Base-by-base conservation (phyloP, 2,329 filamentous ascomycete genomes). In the Talaromyces sp. region DNA sequence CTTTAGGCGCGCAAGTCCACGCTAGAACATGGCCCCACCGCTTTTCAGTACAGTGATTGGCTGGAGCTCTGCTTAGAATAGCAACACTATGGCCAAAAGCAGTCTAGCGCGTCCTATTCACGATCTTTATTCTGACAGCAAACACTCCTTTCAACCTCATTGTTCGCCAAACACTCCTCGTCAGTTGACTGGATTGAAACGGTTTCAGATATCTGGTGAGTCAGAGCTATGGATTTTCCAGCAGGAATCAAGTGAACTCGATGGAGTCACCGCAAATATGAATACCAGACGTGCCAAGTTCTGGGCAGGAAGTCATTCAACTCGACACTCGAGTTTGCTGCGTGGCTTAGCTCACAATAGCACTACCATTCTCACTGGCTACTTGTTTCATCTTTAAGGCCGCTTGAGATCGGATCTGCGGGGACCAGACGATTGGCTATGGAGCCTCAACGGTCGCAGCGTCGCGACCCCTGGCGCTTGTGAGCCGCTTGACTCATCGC, bases 391-490 rank as follows among this genome's bases (percentile, higher is more conserved):
- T 22, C 17, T 49, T 64, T 43, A 59, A 51, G 36, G 53, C 61
- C 34, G 43, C 49, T 31, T 63, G 47, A 58, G 61, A 58, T 63
- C 51, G 8, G n/a, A 36, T 22, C 13, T 63, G 61, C 61, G 51
- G 61, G 29, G 61, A 63, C 13, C 27, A 36, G 51, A 58, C 29
- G 51, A 63, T 63, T 63, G 61, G 61, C 53, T 17, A 17, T 40
- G 47, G 51, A 56, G 47, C 61, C 36, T 45, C 51, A 62, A 51
- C n/a, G 51, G 15, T 31, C 25, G 29, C 36, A 27, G 19, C 15
- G 25, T 27, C 29, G 10, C 47, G 25, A 53, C 58, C 60, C 64
- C 64, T 65, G 58, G 64, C 64, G 64, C 64, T 65, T 65, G 34
- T 25, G 34, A 40, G 58, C 19, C 56, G 19, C 40, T 40, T 51